Base-by-base conservation (phyloP, 352 stramenopile species). In the Globisporangium recalcitrans region DNA sequence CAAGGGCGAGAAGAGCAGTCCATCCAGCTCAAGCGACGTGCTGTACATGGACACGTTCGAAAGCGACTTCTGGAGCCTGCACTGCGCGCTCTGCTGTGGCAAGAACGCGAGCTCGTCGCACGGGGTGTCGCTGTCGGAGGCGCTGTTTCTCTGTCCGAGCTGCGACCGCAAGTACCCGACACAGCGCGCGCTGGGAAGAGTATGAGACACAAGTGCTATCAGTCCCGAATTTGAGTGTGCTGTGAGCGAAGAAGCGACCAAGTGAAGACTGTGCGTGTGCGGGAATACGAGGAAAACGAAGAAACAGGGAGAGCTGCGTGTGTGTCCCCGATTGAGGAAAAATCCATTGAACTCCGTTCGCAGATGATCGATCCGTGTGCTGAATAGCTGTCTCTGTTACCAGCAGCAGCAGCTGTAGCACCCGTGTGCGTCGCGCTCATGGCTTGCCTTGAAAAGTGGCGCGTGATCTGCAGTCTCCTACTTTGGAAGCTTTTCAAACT, bases 91-190 rank as follows among this genome's bases (percentile, higher is more conserved):
- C n/a, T 94, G 85, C 69, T 85, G 75, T 49, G 64, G 75, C 56
- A 64, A 38, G 70, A 64, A 62, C 54, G 73, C 75, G 31, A 51
- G 53, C 60, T 69, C 68, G 65, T 31, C 38, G n/a, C 59, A 77
- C 52, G 65, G 42, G 54, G 31, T 26, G 51, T 34, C 68, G 11
- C 6, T 44, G 44, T 56, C 56, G 11, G 73, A 80, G 22, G 64
- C 82, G 62, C 69, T 94, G 24, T 94, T 94, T 63, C 71, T 93
- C 11, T 93, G 84, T 40, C 66, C 73, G 48, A 70, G 76, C 51
- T 93, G 84, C 60, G 84, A 93, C 66, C 80, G 82, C 57, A 93
- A 93, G 62, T 93, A 93, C 64, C 84, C 84, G 59, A 93, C 82
- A 53, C 84, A 92, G 59, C 76, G 85, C 55, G 77, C 82, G 44